A percentile compares a stretch with the other conserved stretches of the same genome.
These are phyloP conservation scores for Myxozyma sirexii DNA, from an alignment of 805 yeast species.

Conservation along the genomic window DNA sequence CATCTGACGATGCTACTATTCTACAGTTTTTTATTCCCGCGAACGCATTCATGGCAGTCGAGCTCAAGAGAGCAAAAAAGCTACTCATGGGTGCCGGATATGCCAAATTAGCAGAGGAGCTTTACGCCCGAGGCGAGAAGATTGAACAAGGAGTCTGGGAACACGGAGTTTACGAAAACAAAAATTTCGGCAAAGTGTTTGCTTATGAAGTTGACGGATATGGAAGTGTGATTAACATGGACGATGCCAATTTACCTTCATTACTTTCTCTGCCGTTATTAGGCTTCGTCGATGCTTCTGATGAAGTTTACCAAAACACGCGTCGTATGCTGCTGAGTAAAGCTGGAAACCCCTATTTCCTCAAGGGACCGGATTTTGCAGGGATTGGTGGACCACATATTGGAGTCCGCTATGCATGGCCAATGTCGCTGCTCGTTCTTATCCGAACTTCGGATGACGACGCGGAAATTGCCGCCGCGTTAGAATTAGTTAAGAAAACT, in stretches of 20 bases:
- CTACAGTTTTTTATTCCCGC: conserved; percentile 83
- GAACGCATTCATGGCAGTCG: conserved; percentile 73
- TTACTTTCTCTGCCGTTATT: conserved; percentile 72
- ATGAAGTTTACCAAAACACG: conserved; percentile 73
- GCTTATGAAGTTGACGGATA: conserved; percentile 91
- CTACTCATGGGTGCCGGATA: conserved; percentile 35
- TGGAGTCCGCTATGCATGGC: conserved; percentile 84
- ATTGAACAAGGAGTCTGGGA: conserved; percentile 61
- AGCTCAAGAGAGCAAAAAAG: conserved; percentile 43
- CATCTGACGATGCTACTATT: conserved; percentile 86
- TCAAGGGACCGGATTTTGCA: conserved; percentile 61
- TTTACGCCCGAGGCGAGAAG: conserved; percentile 46
- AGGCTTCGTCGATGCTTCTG: conserved; percentile 58
- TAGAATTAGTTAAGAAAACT: conserved; percentile 56
- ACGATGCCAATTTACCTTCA: conserved; percentile 90
- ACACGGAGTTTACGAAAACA: conserved; percentile 69
- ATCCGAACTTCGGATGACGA: conserved; percentile 77
- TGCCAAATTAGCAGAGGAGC: conserved; percentile 34
- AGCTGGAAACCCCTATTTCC: conserved; percentile 76
- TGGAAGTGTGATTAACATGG: conserved; percentile 70
- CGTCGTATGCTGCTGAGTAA: conserved; percentile 71
- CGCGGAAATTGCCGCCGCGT: conserved; percentile 57
- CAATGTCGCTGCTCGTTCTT: conserved; percentile 76
- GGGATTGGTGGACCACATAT: conserved; percentile 94
- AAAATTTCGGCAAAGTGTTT: conserved; percentile 70